phyloP scores from a whole-genome alignment of 768 basidiomycete species.

The Dentipellis fragilis region DNA sequence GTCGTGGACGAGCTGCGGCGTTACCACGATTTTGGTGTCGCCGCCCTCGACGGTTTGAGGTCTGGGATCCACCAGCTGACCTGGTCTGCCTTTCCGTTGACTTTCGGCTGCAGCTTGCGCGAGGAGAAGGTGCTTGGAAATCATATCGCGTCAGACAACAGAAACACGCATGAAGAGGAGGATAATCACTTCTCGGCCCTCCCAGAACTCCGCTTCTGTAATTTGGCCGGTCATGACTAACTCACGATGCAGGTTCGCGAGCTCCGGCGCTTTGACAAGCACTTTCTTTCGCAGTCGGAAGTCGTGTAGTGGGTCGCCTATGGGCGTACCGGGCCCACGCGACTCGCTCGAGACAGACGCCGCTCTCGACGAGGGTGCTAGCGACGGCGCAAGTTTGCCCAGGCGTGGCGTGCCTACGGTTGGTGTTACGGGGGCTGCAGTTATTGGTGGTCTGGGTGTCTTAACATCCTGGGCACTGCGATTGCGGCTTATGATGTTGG shows the following conservation, averaged over 20 bases:
- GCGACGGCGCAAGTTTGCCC: constrained; percentile 22
- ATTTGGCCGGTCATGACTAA: constrained; percentile 81
- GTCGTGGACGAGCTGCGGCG: constrained; percentile 86
- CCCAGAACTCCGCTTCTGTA: constrained; percentile 95
- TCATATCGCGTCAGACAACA: constrained; percentile 15
- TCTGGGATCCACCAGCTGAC: constrained; percentile 80
- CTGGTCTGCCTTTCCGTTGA: constrained; percentile 74
- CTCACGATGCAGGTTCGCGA: constrained; percentile 76
- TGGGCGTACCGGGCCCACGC: constrained; percentile 40
- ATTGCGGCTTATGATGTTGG: constrained; percentile 68
- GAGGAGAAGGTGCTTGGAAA: constrained; percentile 56
- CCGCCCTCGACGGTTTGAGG: constrained; percentile 77
- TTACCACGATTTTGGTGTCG: constrained; percentile 83
- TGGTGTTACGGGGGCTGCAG: constrained; percentile 11
- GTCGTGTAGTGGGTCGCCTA: constrained; percentile 52
- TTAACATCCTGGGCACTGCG: constrained; percentile 23
- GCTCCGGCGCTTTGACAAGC: constrained; percentile 65
- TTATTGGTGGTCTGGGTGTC: constrained; percentile 8
- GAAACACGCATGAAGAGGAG: constrained; percentile 12
- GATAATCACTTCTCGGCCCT: constrained; percentile 80
- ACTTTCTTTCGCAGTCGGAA: constrained; percentile 74
- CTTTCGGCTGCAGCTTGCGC: constrained; percentile 65
- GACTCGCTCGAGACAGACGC: constrained; percentile 49
- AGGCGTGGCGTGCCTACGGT: constrained; percentile 13
- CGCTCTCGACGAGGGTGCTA: constrained; percentile 48